Conservation (phyloP, 2,329 filamentous ascomycete genomes). For the Pleomassaria siparia region DNA sequence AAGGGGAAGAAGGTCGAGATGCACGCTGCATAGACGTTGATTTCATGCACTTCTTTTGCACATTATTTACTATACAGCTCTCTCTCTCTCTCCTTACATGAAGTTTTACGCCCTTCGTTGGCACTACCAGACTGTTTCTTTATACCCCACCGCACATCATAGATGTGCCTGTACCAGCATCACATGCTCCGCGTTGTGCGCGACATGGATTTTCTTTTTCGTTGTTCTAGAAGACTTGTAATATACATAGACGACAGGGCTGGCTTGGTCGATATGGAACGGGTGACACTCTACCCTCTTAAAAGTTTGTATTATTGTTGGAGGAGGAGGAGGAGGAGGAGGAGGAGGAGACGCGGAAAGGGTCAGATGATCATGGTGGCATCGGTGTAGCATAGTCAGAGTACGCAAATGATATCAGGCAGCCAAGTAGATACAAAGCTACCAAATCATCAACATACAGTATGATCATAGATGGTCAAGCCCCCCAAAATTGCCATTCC, state of each 20-base stretch:
- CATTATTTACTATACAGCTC: neutral
- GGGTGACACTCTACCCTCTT: neutral
- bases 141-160: neutral
- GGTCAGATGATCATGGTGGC: too few species aligned
- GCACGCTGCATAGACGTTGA: conserved; percentile 27
- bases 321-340: neutral
- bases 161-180: neutral
- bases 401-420: too few species aligned
- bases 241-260: neutral
- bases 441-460: too few species aligned
- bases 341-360: too few species aligned
- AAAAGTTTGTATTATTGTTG: neutral
- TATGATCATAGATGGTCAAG: too few species aligned
- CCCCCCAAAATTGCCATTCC: too few species aligned
- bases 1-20: conserved; percentile 57
- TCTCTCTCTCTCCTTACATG: neutral
- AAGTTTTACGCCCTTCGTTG: neutral
- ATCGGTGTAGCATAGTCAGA: too few species aligned
- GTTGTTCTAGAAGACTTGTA: neutral
- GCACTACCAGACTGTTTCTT: neutral
- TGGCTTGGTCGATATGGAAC: neutral
- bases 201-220: neutral
- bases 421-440: too few species aligned
- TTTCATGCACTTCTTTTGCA: neutral
- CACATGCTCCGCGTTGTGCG: neutral